These are phyloP conservation scores for Cercospora sp. DNA, from an alignment of 2,329 filamentous ascomycete genomes.

Conservation along the genomic window DNA sequence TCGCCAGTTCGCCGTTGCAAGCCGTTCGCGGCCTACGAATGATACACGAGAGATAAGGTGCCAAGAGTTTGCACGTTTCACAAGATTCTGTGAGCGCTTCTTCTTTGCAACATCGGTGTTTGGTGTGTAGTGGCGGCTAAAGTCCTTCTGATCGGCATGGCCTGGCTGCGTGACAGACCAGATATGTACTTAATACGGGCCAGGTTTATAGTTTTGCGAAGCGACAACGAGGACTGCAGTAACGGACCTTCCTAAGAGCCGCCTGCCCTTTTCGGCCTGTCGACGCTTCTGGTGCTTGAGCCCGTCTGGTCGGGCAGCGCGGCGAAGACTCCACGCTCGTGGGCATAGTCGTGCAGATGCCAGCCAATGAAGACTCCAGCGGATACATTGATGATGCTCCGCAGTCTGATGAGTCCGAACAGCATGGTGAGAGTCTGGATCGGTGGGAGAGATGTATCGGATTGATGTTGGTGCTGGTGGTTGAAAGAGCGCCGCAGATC, in stretches of 20 bases:
- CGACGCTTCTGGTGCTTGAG: neutral
- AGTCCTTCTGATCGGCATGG: neutral
- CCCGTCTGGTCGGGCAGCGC: neutral
- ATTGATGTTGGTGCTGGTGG: neutral
- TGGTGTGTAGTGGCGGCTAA: neutral
- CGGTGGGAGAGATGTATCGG: neutral
- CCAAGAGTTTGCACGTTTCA: neutral
- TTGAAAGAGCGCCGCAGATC: neutral
- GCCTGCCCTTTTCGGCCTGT: conserved; percentile 3
- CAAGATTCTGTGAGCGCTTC: neutral
- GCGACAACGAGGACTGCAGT: neutral
- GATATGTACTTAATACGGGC: neutral
- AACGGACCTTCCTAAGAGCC: neutral
- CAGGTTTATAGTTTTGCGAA: neutral
- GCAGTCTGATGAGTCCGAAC: conserved; percentile 12
- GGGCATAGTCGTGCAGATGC: conserved; percentile 6
- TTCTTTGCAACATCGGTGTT: neutral
- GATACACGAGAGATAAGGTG: conserved; percentile 1
- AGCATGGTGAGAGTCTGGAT: neutral
- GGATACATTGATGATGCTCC: neutral
- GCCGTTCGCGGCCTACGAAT: conserved; percentile 3
- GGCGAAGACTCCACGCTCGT: conserved; percentile 2
- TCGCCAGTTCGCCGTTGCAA: conserved; percentile 5
- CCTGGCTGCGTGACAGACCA: neutral
- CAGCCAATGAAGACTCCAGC: conserved; percentile 10